Percentiles rank a stretch among this genome's conserved stretches.
These are phyloP conservation scores for Paracorniculantispora psalliotae DNA, from an alignment of 2,329 filamentous ascomycete genomes.

Conservation along the genomic window DNA sequence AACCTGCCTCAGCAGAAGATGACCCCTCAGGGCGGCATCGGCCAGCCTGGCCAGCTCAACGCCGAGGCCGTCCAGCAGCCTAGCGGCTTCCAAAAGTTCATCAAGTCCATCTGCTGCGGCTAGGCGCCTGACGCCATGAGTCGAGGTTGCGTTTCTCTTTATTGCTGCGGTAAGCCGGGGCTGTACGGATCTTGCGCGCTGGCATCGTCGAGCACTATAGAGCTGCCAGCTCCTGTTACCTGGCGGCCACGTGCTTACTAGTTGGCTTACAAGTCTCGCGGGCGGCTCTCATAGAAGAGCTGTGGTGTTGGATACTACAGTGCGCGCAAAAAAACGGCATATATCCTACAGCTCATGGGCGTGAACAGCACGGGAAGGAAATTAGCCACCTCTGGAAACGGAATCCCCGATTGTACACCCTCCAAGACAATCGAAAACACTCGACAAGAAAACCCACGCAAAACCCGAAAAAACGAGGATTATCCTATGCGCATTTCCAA, in stretches of 20 bases:
- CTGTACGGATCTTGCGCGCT: conserved; percentile 16
- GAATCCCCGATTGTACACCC: too few species aligned
- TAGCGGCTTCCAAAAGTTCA: conserved; percentile 83
- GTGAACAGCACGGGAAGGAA: neutral
- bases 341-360: neutral
- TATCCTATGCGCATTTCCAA: neutral
- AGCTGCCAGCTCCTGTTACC: conserved; percentile 5
- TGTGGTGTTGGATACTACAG: conserved; percentile 7
- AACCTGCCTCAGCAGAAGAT: conserved; percentile 67
- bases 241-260: neutral
- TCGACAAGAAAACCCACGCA: neutral
- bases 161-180: conserved; percentile 22
- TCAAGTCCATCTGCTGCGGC: conserved; percentile 91
- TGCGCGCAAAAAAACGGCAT: neutral
- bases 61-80: conserved; percentile 64
- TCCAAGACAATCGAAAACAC: neutral
- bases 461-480: neutral
- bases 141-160: conserved; percentile 26
- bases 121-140: conserved; percentile 32
- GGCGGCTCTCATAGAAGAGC: neutral
- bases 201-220: conserved; percentile 10
- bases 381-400: neutral
- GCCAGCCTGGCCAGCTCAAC: conserved; percentile 46
- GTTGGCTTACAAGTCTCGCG: neutral
- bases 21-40: conserved; percentile 53